These are phyloP conservation scores for Chernovozyma sophiae-reginae DNA, from an alignment of 1,139 yeast species.

Conservation along the genomic window DNA sequence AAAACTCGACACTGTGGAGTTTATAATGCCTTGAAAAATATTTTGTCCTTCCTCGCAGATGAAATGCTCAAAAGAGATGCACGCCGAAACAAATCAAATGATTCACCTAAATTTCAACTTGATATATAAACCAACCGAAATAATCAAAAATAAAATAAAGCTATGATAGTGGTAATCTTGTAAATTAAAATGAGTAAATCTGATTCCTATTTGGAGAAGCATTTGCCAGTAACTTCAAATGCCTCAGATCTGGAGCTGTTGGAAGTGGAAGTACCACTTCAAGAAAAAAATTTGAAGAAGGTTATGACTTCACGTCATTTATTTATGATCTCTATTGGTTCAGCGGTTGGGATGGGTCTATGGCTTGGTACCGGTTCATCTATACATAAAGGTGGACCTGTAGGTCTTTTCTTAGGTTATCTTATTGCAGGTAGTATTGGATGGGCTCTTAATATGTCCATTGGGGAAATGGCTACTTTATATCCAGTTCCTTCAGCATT, in stretches of 20 bases:
- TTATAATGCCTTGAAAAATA: no score
- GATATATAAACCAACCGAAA: no score
- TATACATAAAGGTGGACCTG: slow-evolving; percentile 6
- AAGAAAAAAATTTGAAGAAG: slow-evolving; percentile 1
- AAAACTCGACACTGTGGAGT: no score
- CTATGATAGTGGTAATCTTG: no score
- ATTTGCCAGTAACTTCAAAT: neutral
- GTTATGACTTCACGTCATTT: slow-evolving; percentile 4
- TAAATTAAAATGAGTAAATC: no score
- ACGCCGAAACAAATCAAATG: no score
- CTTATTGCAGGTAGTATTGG: slow-evolving; percentile 2
- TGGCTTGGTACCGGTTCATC: slow-evolving; percentile 5
- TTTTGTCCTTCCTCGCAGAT: no score
- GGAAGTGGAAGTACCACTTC: neutral
- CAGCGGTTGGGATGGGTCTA: slow-evolving; percentile 4
- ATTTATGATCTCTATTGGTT: slow-evolving; percentile 1
- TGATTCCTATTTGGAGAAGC: no score
- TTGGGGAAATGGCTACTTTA: slow-evolving; percentile 8
- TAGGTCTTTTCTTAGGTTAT: slow-evolving; percentile 4
- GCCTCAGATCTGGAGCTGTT: neutral
- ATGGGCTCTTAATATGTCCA: slow-evolving; percentile 2
- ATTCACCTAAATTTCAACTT: no score
- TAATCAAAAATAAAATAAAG: no score
- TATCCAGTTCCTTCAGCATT: slow-evolving; percentile 5
- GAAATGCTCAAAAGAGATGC: no score